phyloP scores from a whole-genome alignment of 768 basidiomycete genomes.

The Hydnum rufescens region DNA sequence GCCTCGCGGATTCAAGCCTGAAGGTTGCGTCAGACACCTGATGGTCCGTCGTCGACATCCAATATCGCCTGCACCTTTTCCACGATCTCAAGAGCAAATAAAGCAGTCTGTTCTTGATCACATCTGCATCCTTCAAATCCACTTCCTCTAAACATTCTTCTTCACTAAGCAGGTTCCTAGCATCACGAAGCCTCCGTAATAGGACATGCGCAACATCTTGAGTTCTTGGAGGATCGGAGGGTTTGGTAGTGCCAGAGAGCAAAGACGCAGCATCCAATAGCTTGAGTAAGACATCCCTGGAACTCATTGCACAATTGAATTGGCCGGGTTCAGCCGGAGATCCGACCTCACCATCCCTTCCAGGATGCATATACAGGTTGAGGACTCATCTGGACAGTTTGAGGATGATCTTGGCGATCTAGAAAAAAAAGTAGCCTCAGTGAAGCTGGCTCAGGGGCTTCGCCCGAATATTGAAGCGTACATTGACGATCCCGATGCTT shows the following conservation, averaged over 20 bases:
- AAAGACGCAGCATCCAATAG: background rate
- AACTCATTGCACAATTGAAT: no score
- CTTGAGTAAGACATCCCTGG: no score
- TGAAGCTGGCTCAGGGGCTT: no score
- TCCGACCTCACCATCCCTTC: background rate
- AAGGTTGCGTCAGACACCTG: background rate
- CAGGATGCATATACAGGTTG: background rate
- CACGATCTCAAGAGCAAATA: slow-evolving; percentile 4
- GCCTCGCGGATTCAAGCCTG: background rate
- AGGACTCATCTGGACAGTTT: slow-evolving; percentile 2
- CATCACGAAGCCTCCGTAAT: background rate
- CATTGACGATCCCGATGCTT: background rate
- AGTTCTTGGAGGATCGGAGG: background rate
- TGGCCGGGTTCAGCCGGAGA: no score
- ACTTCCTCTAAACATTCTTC: no score
- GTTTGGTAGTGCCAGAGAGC: background rate
- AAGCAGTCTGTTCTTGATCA: no score
- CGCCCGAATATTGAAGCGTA: no score
- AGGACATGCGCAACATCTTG: background rate
- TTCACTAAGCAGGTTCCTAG: background rate
- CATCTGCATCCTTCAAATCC: no score
- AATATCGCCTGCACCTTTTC: slow-evolving; percentile 1
- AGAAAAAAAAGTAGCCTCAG: no score
- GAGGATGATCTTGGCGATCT: no score
- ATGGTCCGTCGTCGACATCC: background rate